These are phyloP conservation scores for Mycena floridula DNA, from an alignment of 768 basidiomycete species.

Conservation along the genomic window DNA sequence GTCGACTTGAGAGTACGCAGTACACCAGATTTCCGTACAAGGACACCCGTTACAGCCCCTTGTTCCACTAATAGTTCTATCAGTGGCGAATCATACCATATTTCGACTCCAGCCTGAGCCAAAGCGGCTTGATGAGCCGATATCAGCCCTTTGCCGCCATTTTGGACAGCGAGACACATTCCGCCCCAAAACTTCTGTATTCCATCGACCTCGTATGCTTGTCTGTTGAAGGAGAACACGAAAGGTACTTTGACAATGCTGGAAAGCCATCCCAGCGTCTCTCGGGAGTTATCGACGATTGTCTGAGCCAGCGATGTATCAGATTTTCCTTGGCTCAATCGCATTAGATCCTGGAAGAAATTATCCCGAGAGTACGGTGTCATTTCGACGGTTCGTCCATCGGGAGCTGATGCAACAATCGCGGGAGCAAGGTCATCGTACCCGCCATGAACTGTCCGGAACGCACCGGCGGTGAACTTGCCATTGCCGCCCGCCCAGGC, in stretches of 20 bases:
- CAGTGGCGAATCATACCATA: slow-evolving; percentile 53
- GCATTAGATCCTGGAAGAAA: slow-evolving; percentile 55
- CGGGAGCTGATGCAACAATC: slow-evolving; percentile 39
- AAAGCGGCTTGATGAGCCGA: slow-evolving; percentile 46
- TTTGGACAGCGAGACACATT: slow-evolving; percentile 52
- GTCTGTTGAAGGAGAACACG: slow-evolving; percentile 53
- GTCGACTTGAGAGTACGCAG: slow-evolving; percentile 28
- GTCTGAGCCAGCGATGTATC: slow-evolving; percentile 42
- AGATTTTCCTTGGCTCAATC: slow-evolving; percentile 45
- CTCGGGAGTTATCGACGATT: slow-evolving; percentile 51
- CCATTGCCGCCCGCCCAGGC: slow-evolving; percentile 69
- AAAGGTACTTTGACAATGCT: slow-evolving; percentile 46
- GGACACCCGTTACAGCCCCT: slow-evolving; percentile 38
- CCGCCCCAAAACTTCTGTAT: slow-evolving; percentile 70
- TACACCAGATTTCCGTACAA: slow-evolving; percentile 32
- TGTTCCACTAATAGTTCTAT: slow-evolving; percentile 29
- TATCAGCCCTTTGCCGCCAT: slow-evolving; percentile 66
- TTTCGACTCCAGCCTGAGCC: slow-evolving; percentile 40
- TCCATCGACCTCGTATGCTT: slow-evolving; percentile 61
- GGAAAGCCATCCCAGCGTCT: slow-evolving; percentile 52
- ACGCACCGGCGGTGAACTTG: slow-evolving; percentile 67
- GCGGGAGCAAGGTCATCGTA: slow-evolving; percentile 53
- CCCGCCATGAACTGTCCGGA: slow-evolving; percentile 57
- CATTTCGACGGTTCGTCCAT: slow-evolving; percentile 45
- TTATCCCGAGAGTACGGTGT: slow-evolving; percentile 49